A percentile compares a stretch with the other conserved stretches of the same genome.
phyloP scores from a whole-genome alignment of 148 eudicot species.

The Rhododendron simsii region DNA sequence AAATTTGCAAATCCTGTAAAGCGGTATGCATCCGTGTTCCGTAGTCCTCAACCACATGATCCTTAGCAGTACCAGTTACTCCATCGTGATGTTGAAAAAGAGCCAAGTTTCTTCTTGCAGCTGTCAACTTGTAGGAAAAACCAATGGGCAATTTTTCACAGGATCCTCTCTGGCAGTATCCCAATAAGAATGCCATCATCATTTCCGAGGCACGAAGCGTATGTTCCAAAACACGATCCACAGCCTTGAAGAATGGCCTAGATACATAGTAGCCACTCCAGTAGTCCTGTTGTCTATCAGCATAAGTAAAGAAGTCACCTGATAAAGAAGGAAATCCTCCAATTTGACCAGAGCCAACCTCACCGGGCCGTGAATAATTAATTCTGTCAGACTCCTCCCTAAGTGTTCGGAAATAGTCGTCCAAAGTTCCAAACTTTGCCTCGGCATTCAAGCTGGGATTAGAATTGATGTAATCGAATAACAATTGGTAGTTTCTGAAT shows the following conservation, averaged over 20 bases:
- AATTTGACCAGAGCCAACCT: constrained; percentile 78
- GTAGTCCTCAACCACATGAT: constrained; percentile 91
- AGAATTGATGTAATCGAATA: constrained; percentile 87
- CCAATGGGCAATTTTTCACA: constrained; percentile 85
- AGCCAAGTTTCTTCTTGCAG: constrained; percentile 96
- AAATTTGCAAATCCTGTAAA: constrained; percentile 80
- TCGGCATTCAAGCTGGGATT: constrained; percentile 88
- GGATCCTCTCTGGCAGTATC: constrained; percentile 66
- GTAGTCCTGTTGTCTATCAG: constrained; percentile 88
- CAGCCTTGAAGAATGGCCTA: constrained; percentile 94
- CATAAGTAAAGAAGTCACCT: constrained; percentile 77
- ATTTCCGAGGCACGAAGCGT: constrained; percentile 89
- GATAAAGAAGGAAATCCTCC: constrained; percentile 76
- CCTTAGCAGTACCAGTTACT: constrained; percentile 96
- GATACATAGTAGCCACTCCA: constrained; percentile 99
- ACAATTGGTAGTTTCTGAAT: constrained; percentile 83
- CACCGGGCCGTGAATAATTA: constrained; percentile 76
- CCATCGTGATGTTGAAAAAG: constrained; percentile 99
- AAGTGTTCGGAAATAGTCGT: constrained; percentile 83
- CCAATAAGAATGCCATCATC: constrained; percentile 80
- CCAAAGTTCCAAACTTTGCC: constrained; percentile 91
- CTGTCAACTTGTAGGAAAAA: constrained; percentile 79
- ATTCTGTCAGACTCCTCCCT: constrained; percentile 90
- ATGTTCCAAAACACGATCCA: constrained; percentile 92
- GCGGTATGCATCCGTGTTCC: constrained; percentile 94